phyloP scores from a whole-genome alignment of 768 basidiomycete species.

The Coprinopsis strossmayeri region DNA sequence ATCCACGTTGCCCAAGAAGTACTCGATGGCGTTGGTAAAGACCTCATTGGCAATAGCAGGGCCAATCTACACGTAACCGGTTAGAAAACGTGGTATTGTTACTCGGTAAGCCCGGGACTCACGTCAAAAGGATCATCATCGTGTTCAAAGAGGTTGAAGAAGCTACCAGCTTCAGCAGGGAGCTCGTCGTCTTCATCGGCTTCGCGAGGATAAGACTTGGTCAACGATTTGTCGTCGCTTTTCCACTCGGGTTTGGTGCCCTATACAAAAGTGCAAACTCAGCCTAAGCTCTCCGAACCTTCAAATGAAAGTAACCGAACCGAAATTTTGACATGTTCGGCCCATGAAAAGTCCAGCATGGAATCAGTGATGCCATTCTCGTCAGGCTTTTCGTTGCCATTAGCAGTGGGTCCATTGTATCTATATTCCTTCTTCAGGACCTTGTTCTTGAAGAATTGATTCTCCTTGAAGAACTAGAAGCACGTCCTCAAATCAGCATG shows the following conservation, averaged over 20 bases:
- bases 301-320: slow-evolving; percentile 39
- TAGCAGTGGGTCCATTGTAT: slow-evolving; percentile 48
- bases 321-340: slow-evolving; percentile 60
- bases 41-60: slow-evolving; percentile 67
- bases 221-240: slow-evolving; percentile 66
- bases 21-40: slow-evolving; percentile 77
- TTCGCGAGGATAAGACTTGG: slow-evolving; percentile 70
- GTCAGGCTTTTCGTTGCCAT: slow-evolving; percentile 53
- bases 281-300: too few species aligned
- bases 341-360: slow-evolving; percentile 80
- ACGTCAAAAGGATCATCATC: slow-evolving; percentile 64
- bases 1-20: slow-evolving; percentile 64
- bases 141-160: slow-evolving; percentile 84
- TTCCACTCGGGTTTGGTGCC: slow-evolving; percentile 75
- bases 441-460: slow-evolving; percentile 73
- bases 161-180: slow-evolving; percentile 66
- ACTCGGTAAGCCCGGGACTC: slow-evolving; percentile 28
- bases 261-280: slow-evolving; percentile 27
- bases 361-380: slow-evolving; percentile 70
- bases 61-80: slow-evolving; percentile 48
- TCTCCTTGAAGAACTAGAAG: slow-evolving; percentile 73
- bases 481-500: background rate
- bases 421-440: slow-evolving; percentile 82
- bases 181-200: slow-evolving; percentile 54
- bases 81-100: too few species aligned